A percentile compares a stretch with the other conserved stretches of the same genome.
Evolutionary conservation across 257 asterid species (phyloP).

Genomic region (Osmanthus fragrans): DNA sequence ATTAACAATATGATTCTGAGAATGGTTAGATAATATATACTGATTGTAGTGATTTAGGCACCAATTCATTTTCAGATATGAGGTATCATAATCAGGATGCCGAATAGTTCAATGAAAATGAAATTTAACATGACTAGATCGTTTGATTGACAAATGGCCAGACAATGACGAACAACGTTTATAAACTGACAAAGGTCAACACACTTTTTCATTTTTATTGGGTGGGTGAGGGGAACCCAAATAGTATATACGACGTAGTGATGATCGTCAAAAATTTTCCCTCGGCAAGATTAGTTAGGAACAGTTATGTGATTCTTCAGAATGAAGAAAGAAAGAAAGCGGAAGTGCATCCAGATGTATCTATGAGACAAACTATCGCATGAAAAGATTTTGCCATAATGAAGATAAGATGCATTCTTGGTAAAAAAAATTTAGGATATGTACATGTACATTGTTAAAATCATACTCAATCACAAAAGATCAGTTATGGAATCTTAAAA

Average conservation of each 20-base stretch:
- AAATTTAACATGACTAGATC: not conserved
- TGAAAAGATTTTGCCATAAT: not conserved
- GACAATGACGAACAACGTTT: not conserved
- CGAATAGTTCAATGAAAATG: not conserved
- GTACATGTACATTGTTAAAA: not conserved
- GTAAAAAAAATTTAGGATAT: not conserved
- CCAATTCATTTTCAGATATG: not conserved
- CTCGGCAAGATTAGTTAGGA: not conserved
- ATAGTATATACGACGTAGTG: not conserved
- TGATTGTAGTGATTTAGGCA: not conserved
- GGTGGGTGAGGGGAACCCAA: not conserved
- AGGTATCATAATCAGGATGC: not conserved
- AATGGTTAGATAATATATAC: not conserved
- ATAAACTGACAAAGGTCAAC: not conserved
- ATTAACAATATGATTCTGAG: not conserved
- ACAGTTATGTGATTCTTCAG: not conserved
- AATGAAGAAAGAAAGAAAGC: not conserved
- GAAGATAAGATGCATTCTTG: not conserved
- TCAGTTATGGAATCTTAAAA: not conserved
- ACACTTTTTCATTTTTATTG: not conserved
- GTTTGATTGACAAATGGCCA: not conserved
- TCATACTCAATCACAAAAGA: not conserved
- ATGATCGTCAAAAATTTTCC: not conserved
- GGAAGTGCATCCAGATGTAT: not conserved
- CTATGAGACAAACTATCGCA: not conserved